Conservation (phyloP, 495 filamentous ascomycete genomes). For the Talaromyces proteolyticus region DNA sequence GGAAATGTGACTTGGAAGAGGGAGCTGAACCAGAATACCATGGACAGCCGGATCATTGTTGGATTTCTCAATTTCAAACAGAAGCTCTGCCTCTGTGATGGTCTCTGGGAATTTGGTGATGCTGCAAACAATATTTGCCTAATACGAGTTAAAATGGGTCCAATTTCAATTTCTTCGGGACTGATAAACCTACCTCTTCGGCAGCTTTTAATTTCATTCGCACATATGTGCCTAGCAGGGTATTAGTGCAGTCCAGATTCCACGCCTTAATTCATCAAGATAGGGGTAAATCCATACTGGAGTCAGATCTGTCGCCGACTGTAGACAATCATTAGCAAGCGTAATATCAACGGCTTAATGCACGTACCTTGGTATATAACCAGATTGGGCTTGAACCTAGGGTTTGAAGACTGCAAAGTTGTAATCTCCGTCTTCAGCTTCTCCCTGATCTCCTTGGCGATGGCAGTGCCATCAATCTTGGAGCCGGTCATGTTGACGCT, state of each 20-base stretch:
- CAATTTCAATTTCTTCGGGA: conserved; percentile 2
- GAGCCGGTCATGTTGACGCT: conserved; percentile 65
- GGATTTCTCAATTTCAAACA: conserved; percentile 70
- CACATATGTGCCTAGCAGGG: conserved; percentile 79
- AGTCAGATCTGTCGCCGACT: conserved; percentile 88
- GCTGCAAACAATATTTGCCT: conserved; percentile 87
- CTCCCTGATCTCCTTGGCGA: conserved; percentile 84
- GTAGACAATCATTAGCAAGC: conserved; percentile 16
- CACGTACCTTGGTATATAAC: conserved; percentile 86
- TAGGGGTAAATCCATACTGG: conserved; percentile 65
- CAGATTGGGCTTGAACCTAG: conserved; percentile 79
- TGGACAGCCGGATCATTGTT: conserved; percentile 87
- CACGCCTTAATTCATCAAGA: conserved; percentile 1
- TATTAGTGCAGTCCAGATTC: no score
- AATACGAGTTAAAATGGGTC: conserved; percentile 12
- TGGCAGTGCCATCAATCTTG: conserved; percentile 93
- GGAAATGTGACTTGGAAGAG: conserved; percentile 79
- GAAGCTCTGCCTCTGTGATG: conserved; percentile 77
- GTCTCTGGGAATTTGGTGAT: conserved; percentile 75
- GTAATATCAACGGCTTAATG: not conserved
- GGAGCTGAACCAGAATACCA: conserved; percentile 91
- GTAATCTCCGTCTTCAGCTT: conserved; percentile 72
- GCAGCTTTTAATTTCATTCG: conserved; percentile 99
- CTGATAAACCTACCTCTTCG: conserved; percentile 60
- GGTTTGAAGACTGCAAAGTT: conserved; percentile 71